Base-by-base conservation (phyloP, 2,329 filamentous ascomycete genomes). In the Nemania sp. region DNA sequence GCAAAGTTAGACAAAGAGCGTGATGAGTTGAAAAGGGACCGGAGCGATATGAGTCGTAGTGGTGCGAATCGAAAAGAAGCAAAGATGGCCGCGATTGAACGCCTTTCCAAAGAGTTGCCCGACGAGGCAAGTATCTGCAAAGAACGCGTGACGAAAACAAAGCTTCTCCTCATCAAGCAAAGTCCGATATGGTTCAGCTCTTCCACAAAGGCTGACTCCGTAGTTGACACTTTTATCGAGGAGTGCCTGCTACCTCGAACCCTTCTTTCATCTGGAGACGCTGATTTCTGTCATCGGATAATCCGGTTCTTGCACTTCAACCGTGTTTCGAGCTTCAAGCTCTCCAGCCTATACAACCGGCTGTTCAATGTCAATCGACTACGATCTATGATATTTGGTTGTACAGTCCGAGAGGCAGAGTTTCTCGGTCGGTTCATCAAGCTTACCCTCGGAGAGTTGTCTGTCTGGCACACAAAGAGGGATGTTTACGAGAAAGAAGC, bases 381-480 rank as follows among this genome's bases (percentile, higher is more conserved):
- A 17, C 87, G 90, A 1, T 84, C 89, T 9, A 83, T 97, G 52
- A 92, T 99, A 58, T 97, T 96, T 73, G 87, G 90, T 49, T 96
- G 90, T 73, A 96, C 93, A 0, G 89, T 94, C 21, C 89, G 92
- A 57, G 96, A 99, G 76, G 91, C 92, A 0, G 91, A 97, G 73
- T 92, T 96, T 67, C 80, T 99, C n/a, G 95, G 92, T 12, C 90
- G 91, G 21, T 98, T 99, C 75, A 78, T 99, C 56, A 91, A 89
- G 70, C 87, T 94, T 63, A 80, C 95, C 1, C 79, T 99, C 11
- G 85, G 88, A 61, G 92, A 97, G 66, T 81, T 99, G 17, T 84
- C 87, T 7, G 80, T 82, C 53, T 99, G 96, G 95, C 95, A 98
- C 75, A 84, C 85, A 21, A 89, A 92, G 72, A 88, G 89, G 69